Percentiles rank a stretch among this genome's conserved stretches.
These are phyloP conservation scores for Tephrocybe sp. DNA, from an alignment of 768 basidiomycete genomes.

Conservation along the genomic window DNA sequence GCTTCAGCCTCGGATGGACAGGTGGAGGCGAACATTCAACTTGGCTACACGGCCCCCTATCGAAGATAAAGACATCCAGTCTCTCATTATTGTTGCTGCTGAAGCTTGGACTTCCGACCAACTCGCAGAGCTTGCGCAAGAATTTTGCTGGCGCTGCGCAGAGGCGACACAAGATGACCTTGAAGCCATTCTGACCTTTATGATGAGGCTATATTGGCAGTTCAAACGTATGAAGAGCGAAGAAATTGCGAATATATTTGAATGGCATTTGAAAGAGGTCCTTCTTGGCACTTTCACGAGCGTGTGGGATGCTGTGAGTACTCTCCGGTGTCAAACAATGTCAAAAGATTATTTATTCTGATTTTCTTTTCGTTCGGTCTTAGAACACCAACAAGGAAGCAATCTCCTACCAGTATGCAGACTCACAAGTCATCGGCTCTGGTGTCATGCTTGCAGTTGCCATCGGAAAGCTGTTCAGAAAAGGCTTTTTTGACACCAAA, in stretches of 20 bases:
- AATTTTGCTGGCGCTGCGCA: conserved; percentile 15
- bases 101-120: conserved; percentile 14
- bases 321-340: neutral
- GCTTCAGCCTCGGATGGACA: conserved; percentile 10
- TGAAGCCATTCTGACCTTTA: conserved; percentile 9
- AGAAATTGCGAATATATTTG: conserved; percentile 12
- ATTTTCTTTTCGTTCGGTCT: neutral
- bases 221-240: conserved; percentile 13
- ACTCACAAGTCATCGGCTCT: neutral
- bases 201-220: conserved; percentile 8
- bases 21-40: conserved; percentile 15
- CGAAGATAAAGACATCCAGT: conserved; percentile 9
- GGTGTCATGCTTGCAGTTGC: conserved; percentile 12
- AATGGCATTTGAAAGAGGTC: conserved; percentile 18
- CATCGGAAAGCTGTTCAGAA: conserved; percentile 13
- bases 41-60: conserved; percentile 6
- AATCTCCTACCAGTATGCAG: conserved; percentile 12
- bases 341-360: neutral
- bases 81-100: conserved; percentile 12
- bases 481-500: conserved; percentile 10
- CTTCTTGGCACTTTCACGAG: conserved; percentile 18
- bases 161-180: conserved; percentile 10
- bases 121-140: conserved; percentile 18
- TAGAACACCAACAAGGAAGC: conserved; percentile 15
- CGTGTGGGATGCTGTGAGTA: conserved; percentile 21